Percentiles rank a stretch among this genome's conserved stretches.
Conservation (phyloP, 1,139 yeast species). For the Hemisphaericaspora xylofermentans region DNA sequence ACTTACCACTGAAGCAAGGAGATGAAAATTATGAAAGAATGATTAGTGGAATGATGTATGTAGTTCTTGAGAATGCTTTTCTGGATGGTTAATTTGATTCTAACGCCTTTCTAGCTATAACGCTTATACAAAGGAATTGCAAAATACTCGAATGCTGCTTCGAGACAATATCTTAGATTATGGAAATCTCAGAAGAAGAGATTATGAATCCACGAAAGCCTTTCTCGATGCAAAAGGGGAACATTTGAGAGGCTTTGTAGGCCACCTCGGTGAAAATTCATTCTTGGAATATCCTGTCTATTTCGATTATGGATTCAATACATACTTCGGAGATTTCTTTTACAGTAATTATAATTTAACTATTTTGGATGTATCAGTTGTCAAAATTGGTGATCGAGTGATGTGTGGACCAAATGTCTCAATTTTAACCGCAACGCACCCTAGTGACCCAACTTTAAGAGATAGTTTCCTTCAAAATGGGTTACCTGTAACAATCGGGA, state of each 20-base stretch:
- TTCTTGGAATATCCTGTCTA: slow-evolving; percentile 54
- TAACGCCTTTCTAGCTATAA: slow-evolving; percentile 10
- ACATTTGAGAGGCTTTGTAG: slow-evolving; percentile 42
- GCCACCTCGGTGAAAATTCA: slow-evolving; percentile 37
- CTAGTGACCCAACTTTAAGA: slow-evolving; percentile 51
- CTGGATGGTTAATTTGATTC: neutral
- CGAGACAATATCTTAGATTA: slow-evolving; percentile 31
- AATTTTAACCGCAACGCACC: slow-evolving; percentile 64
- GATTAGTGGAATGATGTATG: slow-evolving; percentile 27
- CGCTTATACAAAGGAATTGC: slow-evolving; percentile 11
- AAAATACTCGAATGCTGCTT: slow-evolving; percentile 10
- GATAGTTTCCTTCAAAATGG: slow-evolving; percentile 50
- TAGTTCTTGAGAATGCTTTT: neutral
- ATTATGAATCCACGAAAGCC: slow-evolving; percentile 25
- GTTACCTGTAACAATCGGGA: slow-evolving; percentile 55
- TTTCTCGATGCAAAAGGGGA: slow-evolving; percentile 33
- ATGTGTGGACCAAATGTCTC: slow-evolving; percentile 65
- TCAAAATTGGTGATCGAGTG: slow-evolving; percentile 60
- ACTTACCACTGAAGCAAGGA: slow-evolving; percentile 37
- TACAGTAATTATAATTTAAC: slow-evolving; percentile 58
- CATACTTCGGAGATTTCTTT: slow-evolving; percentile 47
- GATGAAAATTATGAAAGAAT: slow-evolving; percentile 42
- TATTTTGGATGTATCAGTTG: slow-evolving; percentile 59
- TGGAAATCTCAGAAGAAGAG: slow-evolving; percentile 36
- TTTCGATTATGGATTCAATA: slow-evolving; percentile 61